phyloP scores from a whole-genome alignment of 495 filamentous ascomycete species.

The Oleoguttula mirabilis region DNA sequence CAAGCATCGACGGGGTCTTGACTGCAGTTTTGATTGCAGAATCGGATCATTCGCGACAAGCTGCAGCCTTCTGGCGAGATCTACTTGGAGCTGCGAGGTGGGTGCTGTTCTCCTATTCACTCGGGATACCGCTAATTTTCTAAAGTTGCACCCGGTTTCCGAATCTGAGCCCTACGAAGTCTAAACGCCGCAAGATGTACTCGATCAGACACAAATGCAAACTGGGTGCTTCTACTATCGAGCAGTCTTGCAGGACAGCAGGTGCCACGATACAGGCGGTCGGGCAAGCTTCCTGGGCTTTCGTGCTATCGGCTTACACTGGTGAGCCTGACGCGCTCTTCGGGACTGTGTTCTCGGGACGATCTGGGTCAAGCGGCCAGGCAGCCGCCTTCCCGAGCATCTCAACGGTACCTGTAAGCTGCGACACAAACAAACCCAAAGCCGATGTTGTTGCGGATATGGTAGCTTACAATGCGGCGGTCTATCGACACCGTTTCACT shows the following conservation, averaged over 20 bases:
- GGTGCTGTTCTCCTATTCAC: too few relatives aligned
- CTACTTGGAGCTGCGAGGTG: slow-evolving; percentile 17
- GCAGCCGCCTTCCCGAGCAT: slow-evolving; percentile 58
- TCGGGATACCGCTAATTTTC: neutral
- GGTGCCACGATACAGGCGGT: slow-evolving; percentile 60
- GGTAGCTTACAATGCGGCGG: slow-evolving; percentile 45
- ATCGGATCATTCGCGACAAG: too few relatives aligned
- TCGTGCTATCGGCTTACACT: slow-evolving; percentile 56
- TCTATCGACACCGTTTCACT: slow-evolving; percentile 57
- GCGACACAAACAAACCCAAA: slow-evolving; percentile 40
- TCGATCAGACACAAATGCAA: slow-evolving; percentile 33
- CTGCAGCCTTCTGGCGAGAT: slow-evolving; percentile 61
- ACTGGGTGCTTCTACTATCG: slow-evolving; percentile 33
- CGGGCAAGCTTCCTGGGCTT: slow-evolving; percentile 63
- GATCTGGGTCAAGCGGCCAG: slow-evolving; percentile 42
- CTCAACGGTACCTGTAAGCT: slow-evolving; percentile 55
- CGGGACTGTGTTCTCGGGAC: slow-evolving; percentile 59
- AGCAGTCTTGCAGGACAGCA: slow-evolving; percentile 37
- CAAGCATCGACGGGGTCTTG: slow-evolving; percentile 23
- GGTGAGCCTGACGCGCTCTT: slow-evolving; percentile 58
- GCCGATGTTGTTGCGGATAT: slow-evolving; percentile 42
- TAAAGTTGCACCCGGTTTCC: slow-evolving; percentile 40
- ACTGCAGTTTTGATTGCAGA: too few relatives aligned
- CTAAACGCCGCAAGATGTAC: slow-evolving; percentile 28
- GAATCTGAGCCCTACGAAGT: slow-evolving; percentile 49